phyloP scores from a whole-genome alignment of 2,329 filamentous ascomycete species.

The Colletotrichum filicis region DNA sequence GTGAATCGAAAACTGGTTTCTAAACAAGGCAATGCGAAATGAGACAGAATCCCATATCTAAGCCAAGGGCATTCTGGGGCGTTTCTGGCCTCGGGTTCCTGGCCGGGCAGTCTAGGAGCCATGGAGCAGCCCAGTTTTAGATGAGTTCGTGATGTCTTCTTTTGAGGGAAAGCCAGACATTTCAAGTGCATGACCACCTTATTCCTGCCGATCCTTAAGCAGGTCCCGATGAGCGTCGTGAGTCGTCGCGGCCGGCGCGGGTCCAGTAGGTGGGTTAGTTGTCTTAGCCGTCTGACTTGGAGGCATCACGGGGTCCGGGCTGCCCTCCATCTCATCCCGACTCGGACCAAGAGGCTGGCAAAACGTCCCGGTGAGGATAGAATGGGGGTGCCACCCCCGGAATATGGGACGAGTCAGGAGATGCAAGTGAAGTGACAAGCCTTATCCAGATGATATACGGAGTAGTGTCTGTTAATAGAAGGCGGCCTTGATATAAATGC shows the following conservation, averaged over 20 bases:
- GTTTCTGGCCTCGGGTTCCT: constrained; percentile 25
- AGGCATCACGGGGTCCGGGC: constrained; percentile 31
- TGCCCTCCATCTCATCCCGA: constrained; percentile 29
- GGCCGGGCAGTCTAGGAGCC: constrained; percentile 1
- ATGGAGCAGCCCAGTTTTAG: constrained; percentile 13
- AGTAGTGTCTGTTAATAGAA: constrained; percentile 11
- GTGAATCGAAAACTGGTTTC: constrained; percentile 10
- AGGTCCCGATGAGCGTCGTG: constrained; percentile 33
- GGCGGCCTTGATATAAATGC: constrained; percentile 27
- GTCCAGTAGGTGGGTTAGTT: constrained; percentile 18
- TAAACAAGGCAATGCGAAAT: constrained; percentile 7
- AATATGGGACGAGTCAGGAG: constrained; percentile 35
- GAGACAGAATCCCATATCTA: constrained; percentile 35
- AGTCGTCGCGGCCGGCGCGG: constrained; percentile 31
- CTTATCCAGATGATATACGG: constrained; percentile 25
- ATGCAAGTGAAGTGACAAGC: constrained; percentile 28
- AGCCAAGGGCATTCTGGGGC: constrained; percentile 26
- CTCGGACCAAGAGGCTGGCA: constrained; percentile 13
- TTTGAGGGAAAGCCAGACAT: constrained; percentile 16
- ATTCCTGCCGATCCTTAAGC: constrained; percentile 30
- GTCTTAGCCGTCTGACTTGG: constrained; percentile 30
- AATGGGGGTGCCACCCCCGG: constrained; percentile 17
- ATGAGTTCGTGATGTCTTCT: constrained; percentile 25
- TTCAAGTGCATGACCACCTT: constrained; percentile 30
- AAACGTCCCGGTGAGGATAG: constrained; percentile 6